A percentile compares a stretch with the other conserved stretches of the same genome.
Conservation (phyloP, 179 eudicot species). For the Nepenthes alata region DNA sequence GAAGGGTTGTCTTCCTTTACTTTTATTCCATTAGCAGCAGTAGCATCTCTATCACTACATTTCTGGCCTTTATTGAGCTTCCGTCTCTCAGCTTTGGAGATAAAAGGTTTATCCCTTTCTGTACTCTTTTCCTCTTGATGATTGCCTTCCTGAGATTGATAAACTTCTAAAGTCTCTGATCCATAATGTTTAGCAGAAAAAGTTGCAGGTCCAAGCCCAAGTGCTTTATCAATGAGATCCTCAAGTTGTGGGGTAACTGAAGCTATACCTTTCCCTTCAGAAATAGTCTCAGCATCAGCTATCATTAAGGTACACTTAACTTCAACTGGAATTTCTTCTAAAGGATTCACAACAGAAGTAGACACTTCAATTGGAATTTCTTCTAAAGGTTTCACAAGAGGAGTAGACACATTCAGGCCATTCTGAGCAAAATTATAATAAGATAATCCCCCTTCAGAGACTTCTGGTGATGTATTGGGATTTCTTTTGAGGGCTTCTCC, state of each 20-base stretch:
- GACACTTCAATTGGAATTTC: conserved; percentile 20
- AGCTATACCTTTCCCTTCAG: conserved; percentile 22
- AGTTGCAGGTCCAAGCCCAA: conserved; percentile 75
- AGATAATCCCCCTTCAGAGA: conserved; percentile 4
- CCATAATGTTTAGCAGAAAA: conserved; percentile 38
- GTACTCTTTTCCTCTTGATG: conserved; percentile 21
- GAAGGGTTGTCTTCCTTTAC: conserved; percentile 19
- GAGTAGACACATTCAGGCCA: conserved; percentile 11
- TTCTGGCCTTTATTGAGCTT: conserved; percentile 76
- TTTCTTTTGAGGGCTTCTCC: conserved; percentile 12
- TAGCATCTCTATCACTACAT: conserved; percentile 22
- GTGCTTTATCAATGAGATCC: conserved; percentile 87
- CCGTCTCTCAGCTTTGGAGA: conserved; percentile 88
- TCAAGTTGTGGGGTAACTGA: conserved; percentile 49
- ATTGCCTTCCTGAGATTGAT: conserved; percentile 25
- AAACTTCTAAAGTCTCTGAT: conserved; percentile 23
- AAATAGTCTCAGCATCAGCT: conserved; percentile 12
- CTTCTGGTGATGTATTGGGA: conserved; percentile 8
- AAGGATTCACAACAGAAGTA: conserved; percentile 13
- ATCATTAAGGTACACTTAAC: conserved; percentile 7
- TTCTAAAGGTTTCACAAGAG: conserved; percentile 18
- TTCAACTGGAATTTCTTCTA: conserved; percentile 24
- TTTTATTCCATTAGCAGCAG: conserved; percentile 22
- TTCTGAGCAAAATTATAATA: conserved; percentile 6
- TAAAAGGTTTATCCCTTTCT: conserved; percentile 58